phyloP scores from a whole-genome alignment of 768 basidiomycete genomes.

The Punctularia strigosozonata region DNA sequence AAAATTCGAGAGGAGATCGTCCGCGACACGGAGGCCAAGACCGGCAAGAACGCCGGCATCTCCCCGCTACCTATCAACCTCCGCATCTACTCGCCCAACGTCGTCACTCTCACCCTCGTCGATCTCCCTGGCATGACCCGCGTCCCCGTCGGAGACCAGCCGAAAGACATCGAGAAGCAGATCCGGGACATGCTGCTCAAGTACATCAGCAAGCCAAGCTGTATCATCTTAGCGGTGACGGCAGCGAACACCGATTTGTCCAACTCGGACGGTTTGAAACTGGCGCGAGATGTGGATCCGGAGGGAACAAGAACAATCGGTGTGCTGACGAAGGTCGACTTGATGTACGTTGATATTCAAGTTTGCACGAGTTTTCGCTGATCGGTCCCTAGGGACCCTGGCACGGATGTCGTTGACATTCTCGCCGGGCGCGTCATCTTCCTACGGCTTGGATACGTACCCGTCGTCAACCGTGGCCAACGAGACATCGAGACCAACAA shows the following conservation, averaged over 20 bases:
- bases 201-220: slow-evolving; percentile 90
- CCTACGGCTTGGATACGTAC: slow-evolving; percentile 91
- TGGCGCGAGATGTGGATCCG: slow-evolving; percentile 95
- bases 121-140: slow-evolving; percentile 95
- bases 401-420: slow-evolving; percentile 98
- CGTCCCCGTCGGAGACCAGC: slow-evolving; percentile 93
- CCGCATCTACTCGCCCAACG: slow-evolving; percentile 94
- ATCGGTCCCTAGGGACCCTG: slow-evolving; percentile 70
- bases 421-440: slow-evolving; percentile 96
- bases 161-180: slow-evolving; percentile 94
- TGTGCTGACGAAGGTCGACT: slow-evolving; percentile 95
- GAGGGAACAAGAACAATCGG: slow-evolving; percentile 96
- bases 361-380: slow-evolving; percentile 4
- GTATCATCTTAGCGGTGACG: slow-evolving; percentile 94
- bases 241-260: slow-evolving; percentile 95
- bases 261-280: slow-evolving; percentile 93
- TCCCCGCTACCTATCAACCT: slow-evolving; percentile 96
- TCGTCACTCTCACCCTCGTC: slow-evolving; percentile 93
- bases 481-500: slow-evolving; percentile 90
- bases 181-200: slow-evolving; percentile 94
- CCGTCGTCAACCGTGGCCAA: slow-evolving; percentile 97
- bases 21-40: slow-evolving; percentile 95
- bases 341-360: slow-evolving; percentile 56
- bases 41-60: slow-evolving; percentile 96
- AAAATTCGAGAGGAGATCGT: slow-evolving; percentile 96